Evolutionary conservation across 1,139 yeast species (phyloP).

Genomic region (Taphrina flavorubra): DNA sequence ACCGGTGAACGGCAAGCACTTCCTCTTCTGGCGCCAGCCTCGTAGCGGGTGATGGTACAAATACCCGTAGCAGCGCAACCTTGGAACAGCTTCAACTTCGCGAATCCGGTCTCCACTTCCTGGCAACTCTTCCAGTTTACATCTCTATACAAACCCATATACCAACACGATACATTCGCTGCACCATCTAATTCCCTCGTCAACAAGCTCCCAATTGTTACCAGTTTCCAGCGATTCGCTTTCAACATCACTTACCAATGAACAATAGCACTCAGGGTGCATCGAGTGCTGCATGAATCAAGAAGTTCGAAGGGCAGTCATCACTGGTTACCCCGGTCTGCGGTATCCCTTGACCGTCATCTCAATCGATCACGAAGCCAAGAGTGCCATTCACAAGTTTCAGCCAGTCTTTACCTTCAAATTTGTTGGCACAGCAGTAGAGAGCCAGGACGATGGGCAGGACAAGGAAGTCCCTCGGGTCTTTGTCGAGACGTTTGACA

Average conservation of each 20-base stretch:
- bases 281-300: constrained; percentile 24
- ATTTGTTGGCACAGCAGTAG: constrained; percentile 60
- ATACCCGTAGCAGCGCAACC: constrained; percentile 2
- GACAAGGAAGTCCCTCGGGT: constrained; percentile 51
- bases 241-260: neutral
- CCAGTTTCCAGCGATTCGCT: too few species aligned
- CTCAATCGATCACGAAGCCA: constrained; percentile 49
- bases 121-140: neutral
- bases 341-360: constrained; percentile 38
- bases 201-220: neutral
- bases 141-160: neutral
- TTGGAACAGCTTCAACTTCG: neutral
- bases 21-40: neutral
- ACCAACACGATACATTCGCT: neutral
- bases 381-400: constrained; percentile 60
- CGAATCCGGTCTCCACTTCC: neutral
- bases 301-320: constrained; percentile 6
- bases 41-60: neutral
- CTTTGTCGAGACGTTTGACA: constrained; percentile 65
- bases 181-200: neutral
- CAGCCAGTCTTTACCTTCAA: constrained; percentile 65
- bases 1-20: too few species aligned
- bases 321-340: constrained; percentile 28
- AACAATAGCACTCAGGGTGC: neutral
- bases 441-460: constrained; percentile 47